Conservation (phyloP, 2,329 filamentous ascomycete genomes). For the Phoma sp. region DNA sequence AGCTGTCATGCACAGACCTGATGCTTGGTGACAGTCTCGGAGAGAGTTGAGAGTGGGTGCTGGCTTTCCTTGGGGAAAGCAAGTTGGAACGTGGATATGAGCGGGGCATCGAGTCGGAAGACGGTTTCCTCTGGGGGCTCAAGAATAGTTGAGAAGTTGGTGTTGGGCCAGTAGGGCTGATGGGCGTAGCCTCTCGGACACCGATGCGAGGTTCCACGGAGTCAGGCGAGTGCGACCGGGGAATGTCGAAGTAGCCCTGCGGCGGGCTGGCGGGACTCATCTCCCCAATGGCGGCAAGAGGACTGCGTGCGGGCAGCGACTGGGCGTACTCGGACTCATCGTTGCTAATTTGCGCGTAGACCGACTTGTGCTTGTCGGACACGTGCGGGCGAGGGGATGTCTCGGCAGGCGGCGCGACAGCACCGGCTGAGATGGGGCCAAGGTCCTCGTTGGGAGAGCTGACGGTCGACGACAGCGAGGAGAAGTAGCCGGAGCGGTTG, state of each 20-base stretch:
- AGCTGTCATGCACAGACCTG: conserved; percentile 60
- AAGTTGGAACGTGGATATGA: conserved; percentile 42
- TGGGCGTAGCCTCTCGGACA: conserved; percentile 54
- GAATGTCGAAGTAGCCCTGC: conserved; percentile 56
- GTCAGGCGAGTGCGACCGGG: conserved; percentile 56
- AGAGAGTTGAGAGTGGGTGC: conserved; percentile 40
- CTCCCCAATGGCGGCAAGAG: conserved; percentile 48
- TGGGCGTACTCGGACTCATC: conserved; percentile 38
- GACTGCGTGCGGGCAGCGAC: conserved; percentile 39
- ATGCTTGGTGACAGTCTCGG: conserved; percentile 53
- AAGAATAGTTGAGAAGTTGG: conserved; percentile 46
- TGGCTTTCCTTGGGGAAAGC: conserved; percentile 52
- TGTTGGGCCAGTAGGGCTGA: conserved; percentile 45
- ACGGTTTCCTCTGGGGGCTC: conserved; percentile 48
- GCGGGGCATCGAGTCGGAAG: conserved; percentile 45
- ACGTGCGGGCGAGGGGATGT: conserved; percentile 39
- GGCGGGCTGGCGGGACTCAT: conserved; percentile 31
- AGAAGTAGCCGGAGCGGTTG: conserved; percentile 81
- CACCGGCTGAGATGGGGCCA: conserved; percentile 27
- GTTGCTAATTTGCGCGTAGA: conserved; percentile 45
- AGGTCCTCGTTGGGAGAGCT: conserved; percentile 63
- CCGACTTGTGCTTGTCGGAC: conserved; percentile 45
- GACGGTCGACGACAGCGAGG: conserved; percentile 67
- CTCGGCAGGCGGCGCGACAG: conserved; percentile 30
- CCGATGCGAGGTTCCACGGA: conserved; percentile 51